phyloP scores from a whole-genome alignment of 768 basidiomycete species.

The Russula sp. region DNA sequence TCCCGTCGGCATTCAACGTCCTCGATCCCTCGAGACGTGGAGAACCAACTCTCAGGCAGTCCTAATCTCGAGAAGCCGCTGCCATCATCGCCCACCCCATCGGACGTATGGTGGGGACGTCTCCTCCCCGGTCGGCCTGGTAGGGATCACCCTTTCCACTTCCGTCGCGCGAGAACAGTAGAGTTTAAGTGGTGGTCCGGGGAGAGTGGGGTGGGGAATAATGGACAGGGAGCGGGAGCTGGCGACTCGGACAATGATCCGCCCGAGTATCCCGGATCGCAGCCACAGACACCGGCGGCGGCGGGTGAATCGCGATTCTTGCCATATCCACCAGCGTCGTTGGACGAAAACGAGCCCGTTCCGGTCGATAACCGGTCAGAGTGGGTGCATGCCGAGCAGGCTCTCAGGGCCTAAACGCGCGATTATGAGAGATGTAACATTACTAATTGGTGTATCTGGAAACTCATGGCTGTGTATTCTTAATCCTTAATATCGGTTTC shows the following conservation, averaged over 20 bases:
- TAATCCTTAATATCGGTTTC: background rate
- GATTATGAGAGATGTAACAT: background rate
- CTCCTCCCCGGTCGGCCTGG: constrained; percentile 23
- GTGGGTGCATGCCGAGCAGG: constrained; percentile 35
- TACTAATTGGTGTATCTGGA: background rate
- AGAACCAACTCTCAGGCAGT: constrained; percentile 1
- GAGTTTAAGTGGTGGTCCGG: constrained; percentile 16
- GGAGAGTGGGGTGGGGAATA: background rate
- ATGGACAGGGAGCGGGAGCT: background rate
- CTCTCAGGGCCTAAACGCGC: background rate
- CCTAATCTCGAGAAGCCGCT: constrained; percentile 14
- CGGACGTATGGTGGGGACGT: constrained; percentile 20
- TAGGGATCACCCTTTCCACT: constrained; percentile 22
- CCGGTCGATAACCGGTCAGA: constrained; percentile 50
- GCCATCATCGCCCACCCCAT: constrained; percentile 3
- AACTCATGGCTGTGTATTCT: constrained; percentile 1
- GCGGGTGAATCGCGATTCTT: constrained; percentile 4
- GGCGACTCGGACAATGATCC: background rate
- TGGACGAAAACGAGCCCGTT: constrained; percentile 55
- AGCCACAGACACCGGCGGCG: constrained; percentile 1
- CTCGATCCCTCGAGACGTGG: constrained; percentile 22
- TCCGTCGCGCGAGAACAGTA: constrained; percentile 15
- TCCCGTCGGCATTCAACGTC: constrained; percentile 28
- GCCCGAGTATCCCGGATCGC: constrained; percentile 12
- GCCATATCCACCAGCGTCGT: constrained; percentile 42